Conservation (phyloP, 164 flowering plant genomes). For the Platanus orientalis region DNA sequence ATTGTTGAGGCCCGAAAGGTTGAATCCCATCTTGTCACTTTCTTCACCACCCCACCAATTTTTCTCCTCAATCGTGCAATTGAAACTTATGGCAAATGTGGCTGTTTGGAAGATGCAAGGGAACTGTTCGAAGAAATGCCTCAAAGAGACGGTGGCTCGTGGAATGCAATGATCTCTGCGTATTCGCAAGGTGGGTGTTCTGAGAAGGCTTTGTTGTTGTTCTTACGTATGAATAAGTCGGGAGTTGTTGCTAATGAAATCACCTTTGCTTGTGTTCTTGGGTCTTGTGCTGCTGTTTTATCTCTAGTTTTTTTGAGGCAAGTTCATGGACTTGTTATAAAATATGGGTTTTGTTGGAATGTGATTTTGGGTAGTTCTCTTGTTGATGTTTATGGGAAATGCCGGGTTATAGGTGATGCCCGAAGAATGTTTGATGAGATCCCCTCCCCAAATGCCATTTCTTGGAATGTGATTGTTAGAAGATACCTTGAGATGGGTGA, state of each 20-base stretch:
- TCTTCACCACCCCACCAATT: constrained; percentile 20
- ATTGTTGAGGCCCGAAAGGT: constrained; percentile 40
- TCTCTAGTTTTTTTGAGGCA: constrained; percentile 31
- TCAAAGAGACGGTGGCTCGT: constrained; percentile 49
- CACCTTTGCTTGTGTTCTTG: constrained; percentile 53
- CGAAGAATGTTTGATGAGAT: constrained; percentile 59
- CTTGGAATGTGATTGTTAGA: constrained; percentile 70
- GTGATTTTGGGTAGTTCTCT: constrained; percentile 54
- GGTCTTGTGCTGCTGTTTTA: constrained; percentile 38
- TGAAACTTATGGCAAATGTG: constrained; percentile 51
- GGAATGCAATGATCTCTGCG: constrained; percentile 65
- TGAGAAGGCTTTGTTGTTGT: constrained; percentile 32
- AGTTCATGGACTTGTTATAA: constrained; percentile 46
- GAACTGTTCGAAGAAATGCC: constrained; percentile 68
- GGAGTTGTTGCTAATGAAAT: constrained; percentile 42
- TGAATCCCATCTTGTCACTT: constrained; percentile 40
- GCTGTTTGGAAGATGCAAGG: constrained; percentile 44
- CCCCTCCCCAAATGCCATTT: constrained; percentile 38
- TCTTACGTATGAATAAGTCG: constrained; percentile 27
- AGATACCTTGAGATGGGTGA: constrained; percentile 50
- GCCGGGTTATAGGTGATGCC: constrained; percentile 40
- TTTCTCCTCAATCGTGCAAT: constrained; percentile 53
- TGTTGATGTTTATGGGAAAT: constrained; percentile 71
- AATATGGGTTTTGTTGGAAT: constrained; percentile 43
- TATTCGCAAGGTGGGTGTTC: constrained; percentile 32